These are phyloP conservation scores for Purshia tridentata DNA, from an alignment of 306 rosid genomes.

Conservation along the genomic window DNA sequence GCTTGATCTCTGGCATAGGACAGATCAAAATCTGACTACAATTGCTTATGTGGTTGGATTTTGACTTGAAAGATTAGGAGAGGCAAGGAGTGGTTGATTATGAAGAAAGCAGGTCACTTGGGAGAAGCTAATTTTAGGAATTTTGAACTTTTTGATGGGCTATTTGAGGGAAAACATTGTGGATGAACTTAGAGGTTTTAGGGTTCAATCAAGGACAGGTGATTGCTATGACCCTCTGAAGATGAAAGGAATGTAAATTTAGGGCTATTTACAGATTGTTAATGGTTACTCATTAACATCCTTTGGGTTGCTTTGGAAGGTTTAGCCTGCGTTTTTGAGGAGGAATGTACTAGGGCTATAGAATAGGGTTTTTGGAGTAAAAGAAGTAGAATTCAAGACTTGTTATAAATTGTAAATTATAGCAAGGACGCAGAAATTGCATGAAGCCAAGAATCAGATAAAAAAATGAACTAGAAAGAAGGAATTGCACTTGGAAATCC, in stretches of 20 bases:
- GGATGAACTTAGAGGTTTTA: neutral
- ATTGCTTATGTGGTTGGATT: neutral
- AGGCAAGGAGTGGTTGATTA: neutral
- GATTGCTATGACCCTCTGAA: neutral
- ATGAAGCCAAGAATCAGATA: too few species aligned
- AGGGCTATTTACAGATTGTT: neutral
- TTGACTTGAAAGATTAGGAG: neutral
- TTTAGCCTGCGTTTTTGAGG: neutral
- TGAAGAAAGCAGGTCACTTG: neutral
- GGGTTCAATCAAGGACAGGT: neutral
- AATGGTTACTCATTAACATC: too few species aligned
- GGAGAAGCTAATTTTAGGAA: neutral
- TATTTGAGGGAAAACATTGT: neutral
- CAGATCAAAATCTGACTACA: neutral
- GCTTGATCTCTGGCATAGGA: neutral
- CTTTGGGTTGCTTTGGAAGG: too few species aligned
- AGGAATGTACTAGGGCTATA: neutral
- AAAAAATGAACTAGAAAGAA: neutral
- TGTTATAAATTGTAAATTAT: neutral
- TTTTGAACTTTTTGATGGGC: neutral
- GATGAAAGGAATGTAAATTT: neutral
- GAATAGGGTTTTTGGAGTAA: neutral
- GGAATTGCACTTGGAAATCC: neutral
- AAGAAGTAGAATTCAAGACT: neutral
- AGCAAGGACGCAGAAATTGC: neutral